Percentiles rank a stretch among this genome's conserved stretches.
Conservation (phyloP, 148 eudicot species). For the Chenopodium album region DNA sequence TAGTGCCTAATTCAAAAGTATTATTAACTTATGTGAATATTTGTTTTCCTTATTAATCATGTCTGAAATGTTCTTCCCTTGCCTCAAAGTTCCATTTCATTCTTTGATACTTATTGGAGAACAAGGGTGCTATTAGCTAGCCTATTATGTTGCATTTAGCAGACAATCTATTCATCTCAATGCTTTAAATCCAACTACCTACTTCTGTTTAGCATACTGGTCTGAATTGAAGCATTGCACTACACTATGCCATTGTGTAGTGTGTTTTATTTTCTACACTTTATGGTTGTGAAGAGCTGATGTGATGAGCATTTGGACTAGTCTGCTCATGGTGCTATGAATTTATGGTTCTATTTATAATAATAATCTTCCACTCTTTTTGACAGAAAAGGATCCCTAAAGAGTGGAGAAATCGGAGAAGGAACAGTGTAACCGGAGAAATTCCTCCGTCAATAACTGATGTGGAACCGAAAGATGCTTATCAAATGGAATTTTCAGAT, state of each 20-base stretch:
- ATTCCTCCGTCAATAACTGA: constrained; percentile 79
- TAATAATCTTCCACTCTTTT: background rate
- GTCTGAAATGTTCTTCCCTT: background rate
- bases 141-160: background rate
- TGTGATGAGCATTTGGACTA: background rate
- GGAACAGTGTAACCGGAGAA: constrained; percentile 36
- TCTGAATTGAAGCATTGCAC: background rate
- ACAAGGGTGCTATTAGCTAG: background rate
- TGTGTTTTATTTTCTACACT: background rate
- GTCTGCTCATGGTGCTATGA: background rate
- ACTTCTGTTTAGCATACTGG: background rate
- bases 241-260: background rate
- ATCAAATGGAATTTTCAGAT: constrained; percentile 69
- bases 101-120: background rate
- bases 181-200: background rate
- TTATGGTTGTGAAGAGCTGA: background rate
- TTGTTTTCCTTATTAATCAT: background rate
- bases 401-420: constrained; percentile 50
- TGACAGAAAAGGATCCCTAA: constrained; percentile 54
- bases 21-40: background rate
- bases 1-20: background rate
- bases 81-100: background rate
- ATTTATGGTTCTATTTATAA: background rate
- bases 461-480: constrained; percentile 58
- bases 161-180: background rate